phyloP scores from a whole-genome alignment of 208 protist species.

The Trypanosoma avium region DNA sequence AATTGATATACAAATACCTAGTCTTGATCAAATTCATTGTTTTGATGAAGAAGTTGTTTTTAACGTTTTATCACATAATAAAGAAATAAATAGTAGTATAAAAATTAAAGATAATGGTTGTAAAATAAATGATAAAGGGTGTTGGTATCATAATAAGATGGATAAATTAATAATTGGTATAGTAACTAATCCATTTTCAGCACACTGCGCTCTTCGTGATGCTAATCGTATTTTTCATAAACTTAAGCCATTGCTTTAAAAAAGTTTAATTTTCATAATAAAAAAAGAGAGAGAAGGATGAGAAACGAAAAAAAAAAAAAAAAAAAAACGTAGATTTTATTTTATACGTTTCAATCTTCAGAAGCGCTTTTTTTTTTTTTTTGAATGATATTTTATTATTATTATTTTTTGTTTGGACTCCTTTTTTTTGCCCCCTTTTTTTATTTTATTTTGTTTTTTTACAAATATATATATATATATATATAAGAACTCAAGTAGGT shows the following conservation, averaged over 20 bases:
- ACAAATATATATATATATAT: too few relatives aligned
- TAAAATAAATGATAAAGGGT: too few relatives aligned
- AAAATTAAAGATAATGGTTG: not conserved
- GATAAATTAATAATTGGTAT: not conserved
- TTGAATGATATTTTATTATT: not conserved
- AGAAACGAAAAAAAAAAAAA: too few relatives aligned
- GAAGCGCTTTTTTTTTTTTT: conserved; percentile 2
- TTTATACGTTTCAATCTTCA: too few relatives aligned
- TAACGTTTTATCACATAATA: conserved; percentile 6
- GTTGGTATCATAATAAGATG: conserved; percentile 34
- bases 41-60: conserved; percentile 42
- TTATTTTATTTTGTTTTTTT: conserved; percentile 3
- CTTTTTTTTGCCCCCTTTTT: conserved; percentile 3
- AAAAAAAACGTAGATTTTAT: too few relatives aligned
- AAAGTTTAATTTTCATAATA: too few relatives aligned
- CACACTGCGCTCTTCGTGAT: conserved; percentile 30
- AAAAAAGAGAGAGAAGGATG: too few relatives aligned
- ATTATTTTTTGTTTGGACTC: not conserved
- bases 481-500: too few relatives aligned
- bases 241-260: conserved; percentile 4
- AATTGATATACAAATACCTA: conserved; percentile 26
- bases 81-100: too few relatives aligned
- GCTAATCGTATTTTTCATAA: conserved; percentile 5
- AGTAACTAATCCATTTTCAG: not conserved
- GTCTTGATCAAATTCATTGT: conserved; percentile 34